A percentile compares a stretch with the other conserved stretches of the same genome.
These are phyloP conservation scores for Komagataella pastoris DNA, from an alignment of 805 yeast species.

Conservation along the genomic window DNA sequence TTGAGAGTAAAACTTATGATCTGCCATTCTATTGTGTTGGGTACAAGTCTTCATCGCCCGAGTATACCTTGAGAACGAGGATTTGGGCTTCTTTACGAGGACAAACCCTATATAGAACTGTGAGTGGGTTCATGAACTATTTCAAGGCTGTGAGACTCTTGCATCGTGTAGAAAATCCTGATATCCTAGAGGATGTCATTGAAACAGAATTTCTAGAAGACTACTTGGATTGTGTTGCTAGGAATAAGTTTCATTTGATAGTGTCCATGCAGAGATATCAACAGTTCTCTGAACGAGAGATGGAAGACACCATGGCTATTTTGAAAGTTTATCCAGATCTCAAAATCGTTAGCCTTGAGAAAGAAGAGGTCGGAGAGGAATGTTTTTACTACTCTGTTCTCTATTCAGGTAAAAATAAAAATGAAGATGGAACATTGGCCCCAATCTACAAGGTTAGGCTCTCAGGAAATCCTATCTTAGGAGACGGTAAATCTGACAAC, in stretches of 20 bases:
- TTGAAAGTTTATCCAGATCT: conserved; percentile 63
- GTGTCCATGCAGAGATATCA: conserved; percentile 83
- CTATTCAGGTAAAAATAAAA: conserved; percentile 43
- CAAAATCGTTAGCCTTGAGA: conserved; percentile 40
- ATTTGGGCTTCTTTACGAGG: conserved; percentile 80
- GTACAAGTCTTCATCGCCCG: conserved; percentile 52
- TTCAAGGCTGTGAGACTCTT: conserved; percentile 58
- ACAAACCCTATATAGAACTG: conserved; percentile 74
- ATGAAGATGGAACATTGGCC: conserved; percentile 27
- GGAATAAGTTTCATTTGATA: conserved; percentile 66
- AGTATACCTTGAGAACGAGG: conserved; percentile 56
- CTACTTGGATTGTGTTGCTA: conserved; percentile 61
- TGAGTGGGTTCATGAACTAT: conserved; percentile 77
- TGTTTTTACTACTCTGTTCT: conserved; percentile 49
- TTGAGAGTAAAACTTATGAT: conserved; percentile 36
- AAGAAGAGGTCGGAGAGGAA: conserved; percentile 23
- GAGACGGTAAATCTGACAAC: conserved; percentile 94
- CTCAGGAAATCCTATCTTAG: conserved; percentile 89
- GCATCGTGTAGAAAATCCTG: conserved; percentile 53
- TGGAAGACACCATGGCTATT: conserved; percentile 51
- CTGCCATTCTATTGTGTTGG: conserved; percentile 65
- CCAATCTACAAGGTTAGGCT: conserved; percentile 54
- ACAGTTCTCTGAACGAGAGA: conserved; percentile 51
- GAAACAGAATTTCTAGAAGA: conserved; percentile 44
- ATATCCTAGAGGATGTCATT: conserved; percentile 19